These are phyloP conservation scores for Arctium minus DNA, from an alignment of 129 eudicot species.

Conservation along the genomic window DNA sequence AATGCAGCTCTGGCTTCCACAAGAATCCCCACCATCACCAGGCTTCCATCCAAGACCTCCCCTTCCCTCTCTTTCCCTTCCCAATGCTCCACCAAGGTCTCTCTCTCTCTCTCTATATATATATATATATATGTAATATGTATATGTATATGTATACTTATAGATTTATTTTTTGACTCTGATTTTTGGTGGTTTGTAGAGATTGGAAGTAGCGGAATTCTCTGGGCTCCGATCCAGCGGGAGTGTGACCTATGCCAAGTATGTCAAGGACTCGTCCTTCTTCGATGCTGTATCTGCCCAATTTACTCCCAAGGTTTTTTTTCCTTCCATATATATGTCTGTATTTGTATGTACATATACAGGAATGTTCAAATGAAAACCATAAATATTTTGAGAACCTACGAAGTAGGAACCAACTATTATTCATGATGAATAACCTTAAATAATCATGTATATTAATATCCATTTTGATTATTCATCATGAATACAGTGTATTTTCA, in stretches of 20 bases:
- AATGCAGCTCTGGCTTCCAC: slow-evolving; percentile 95
- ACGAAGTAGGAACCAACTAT: neutral
- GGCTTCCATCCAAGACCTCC: slow-evolving; percentile 60
- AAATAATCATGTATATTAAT: neutral
- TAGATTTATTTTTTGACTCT: neutral
- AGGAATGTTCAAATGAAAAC: neutral
- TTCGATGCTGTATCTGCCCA: slow-evolving; percentile 72
- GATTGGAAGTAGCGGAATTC: slow-evolving; percentile 65
- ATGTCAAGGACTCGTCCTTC: slow-evolving; percentile 57
- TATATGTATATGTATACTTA: neutral
- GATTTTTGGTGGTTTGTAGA: slow-evolving; percentile 40
- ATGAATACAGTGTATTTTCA: neutral
- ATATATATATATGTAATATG: neutral
- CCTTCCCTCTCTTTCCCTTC: slow-evolving; percentile 52
- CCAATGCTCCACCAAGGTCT: slow-evolving; percentile 74
- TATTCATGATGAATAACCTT: neutral
- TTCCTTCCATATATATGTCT: neutral
- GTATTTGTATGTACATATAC: neutral
- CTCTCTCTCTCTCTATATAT: neutral
- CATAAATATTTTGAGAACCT: neutral
- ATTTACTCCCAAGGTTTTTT: slow-evolving; percentile 62
- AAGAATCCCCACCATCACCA: slow-evolving; percentile 66
- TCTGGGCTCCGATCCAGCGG: slow-evolving; percentile 74
- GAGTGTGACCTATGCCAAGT: slow-evolving; percentile 50
- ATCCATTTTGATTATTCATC: neutral